These are phyloP conservation scores for Calonectria fujianensis DNA, from an alignment of 2,329 filamentous ascomycete species.

Conservation along the genomic window DNA sequence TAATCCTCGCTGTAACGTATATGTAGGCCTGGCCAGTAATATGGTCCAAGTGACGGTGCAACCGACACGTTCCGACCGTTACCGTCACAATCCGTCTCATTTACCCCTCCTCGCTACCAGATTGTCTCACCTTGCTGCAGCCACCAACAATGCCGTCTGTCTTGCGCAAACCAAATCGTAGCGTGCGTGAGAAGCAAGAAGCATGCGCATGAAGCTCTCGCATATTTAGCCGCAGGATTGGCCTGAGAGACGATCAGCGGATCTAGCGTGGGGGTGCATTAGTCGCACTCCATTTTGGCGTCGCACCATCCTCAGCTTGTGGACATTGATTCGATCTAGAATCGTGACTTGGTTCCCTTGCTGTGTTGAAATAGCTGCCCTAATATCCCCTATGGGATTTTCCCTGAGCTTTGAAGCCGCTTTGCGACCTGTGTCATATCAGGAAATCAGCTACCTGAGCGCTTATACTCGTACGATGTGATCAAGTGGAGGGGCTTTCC, in stretches of 20 bases:
- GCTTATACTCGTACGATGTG: no score
- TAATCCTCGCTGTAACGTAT: not conserved
- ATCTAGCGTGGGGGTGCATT: not conserved
- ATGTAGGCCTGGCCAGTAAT: not conserved
- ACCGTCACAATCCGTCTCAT: not conserved
- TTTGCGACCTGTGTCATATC: no score
- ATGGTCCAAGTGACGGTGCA: not conserved
- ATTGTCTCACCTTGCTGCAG: slow-evolving; percentile 14
- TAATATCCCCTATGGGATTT: no score
- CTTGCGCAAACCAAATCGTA: not conserved
- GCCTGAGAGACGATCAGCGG: not conserved
- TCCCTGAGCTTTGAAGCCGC: no score
- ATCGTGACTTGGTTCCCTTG: no score
- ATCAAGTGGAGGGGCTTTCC: no score
- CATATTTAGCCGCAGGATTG: not conserved
- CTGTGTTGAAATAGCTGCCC: no score
- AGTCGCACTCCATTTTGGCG: not conserved
- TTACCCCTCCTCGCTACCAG: slow-evolving; percentile 9
- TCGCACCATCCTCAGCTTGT: not conserved
- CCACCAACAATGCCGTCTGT: not conserved
- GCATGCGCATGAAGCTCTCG: not conserved
- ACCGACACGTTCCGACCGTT: not conserved
- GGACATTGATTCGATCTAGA: no score
- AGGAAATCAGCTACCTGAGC: no score
- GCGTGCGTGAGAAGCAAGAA: not conserved